Conservation (phyloP, 192 early-diverging fungal species). For the Backusella circina region DNA sequence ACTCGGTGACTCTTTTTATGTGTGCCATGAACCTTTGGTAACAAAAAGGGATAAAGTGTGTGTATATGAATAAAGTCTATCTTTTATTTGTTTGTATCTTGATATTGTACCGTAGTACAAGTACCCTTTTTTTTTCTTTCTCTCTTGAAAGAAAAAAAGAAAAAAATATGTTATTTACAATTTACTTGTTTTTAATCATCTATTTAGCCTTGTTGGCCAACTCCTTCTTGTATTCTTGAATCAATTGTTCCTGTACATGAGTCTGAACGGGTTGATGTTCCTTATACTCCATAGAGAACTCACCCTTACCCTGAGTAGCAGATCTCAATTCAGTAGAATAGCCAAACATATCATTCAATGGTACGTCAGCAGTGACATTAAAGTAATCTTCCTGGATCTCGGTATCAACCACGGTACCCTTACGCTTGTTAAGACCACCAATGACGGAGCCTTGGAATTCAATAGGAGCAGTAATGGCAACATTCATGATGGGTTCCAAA, state of each 20-base stretch:
- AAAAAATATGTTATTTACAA: background rate
- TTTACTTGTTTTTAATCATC: slow-evolving; percentile 2
- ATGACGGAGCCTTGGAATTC: slow-evolving; percentile 94
- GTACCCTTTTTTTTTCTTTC: background rate
- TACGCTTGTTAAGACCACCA: slow-evolving; percentile 93
- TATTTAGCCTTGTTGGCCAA: slow-evolving; percentile 9
- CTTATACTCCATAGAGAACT: slow-evolving; percentile 98
- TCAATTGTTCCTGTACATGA: slow-evolving; percentile 81
- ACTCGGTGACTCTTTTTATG: too few relatives aligned
- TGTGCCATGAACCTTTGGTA: too few relatives aligned
- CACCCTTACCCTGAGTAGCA: slow-evolving; percentile 93
- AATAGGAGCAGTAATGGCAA: slow-evolving; percentile 81
- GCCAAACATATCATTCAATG: slow-evolving; percentile 98
- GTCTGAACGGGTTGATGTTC: slow-evolving; percentile 74
- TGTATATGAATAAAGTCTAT: background rate
- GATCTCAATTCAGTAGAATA: slow-evolving; percentile 94
- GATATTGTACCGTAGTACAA: background rate
- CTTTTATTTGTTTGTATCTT: background rate
- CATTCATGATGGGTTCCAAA: slow-evolving; percentile 96
- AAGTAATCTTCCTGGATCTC: slow-evolving; percentile 93
- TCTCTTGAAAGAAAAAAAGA: background rate
- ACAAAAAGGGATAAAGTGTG: too few relatives aligned
- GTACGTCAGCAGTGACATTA: slow-evolving; percentile 80
- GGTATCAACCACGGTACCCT: slow-evolving; percentile 91
- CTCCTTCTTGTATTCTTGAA: slow-evolving; percentile 64